A percentile compares a stretch with the other conserved stretches of the same genome.
Conservation (phyloP, 768 basidiomycete species). For the Sarcodon sp. region DNA sequence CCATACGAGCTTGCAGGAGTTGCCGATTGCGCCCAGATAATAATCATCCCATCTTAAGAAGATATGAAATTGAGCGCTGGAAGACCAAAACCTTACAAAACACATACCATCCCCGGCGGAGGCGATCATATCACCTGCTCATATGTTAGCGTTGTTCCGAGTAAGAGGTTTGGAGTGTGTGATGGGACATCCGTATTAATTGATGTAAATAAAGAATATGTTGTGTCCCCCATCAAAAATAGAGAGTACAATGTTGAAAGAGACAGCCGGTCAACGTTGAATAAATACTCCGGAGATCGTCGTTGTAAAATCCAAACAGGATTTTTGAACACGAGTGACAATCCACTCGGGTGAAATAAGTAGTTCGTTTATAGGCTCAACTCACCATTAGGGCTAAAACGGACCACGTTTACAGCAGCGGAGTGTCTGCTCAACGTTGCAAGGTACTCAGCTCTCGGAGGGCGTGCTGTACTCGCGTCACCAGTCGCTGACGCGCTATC, state of each 20-base stretch:
- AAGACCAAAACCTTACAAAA: slow-evolving; percentile 1
- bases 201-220: too few relatives aligned
- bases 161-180: not conserved
- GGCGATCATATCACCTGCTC: slow-evolving; percentile 76
- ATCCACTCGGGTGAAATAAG: too few relatives aligned
- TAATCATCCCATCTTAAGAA: slow-evolving; percentile 83
- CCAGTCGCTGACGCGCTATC: slow-evolving; percentile 24
- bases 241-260: too few relatives aligned
- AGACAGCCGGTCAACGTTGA: too few relatives aligned
- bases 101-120: slow-evolving; percentile 92
- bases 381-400: slow-evolving; percentile 90
- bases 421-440: slow-evolving; percentile 89
- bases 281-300: too few relatives aligned
- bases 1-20: slow-evolving; percentile 66
- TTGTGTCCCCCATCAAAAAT: too few relatives aligned
- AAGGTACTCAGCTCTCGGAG: slow-evolving; percentile 91
- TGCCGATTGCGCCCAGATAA: slow-evolving; percentile 84
- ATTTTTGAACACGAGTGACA: not conserved
- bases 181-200: too few relatives aligned
- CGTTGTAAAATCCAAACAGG: slow-evolving; percentile 2
- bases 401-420: slow-evolving; percentile 90
- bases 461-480: slow-evolving; percentile 26
- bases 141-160: slow-evolving; percentile 1
- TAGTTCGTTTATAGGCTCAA: not conserved
- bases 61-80: not conserved